Conservation (phyloP, 495 filamentous ascomycete species). For the Corynascus novoguineensis region DNA sequence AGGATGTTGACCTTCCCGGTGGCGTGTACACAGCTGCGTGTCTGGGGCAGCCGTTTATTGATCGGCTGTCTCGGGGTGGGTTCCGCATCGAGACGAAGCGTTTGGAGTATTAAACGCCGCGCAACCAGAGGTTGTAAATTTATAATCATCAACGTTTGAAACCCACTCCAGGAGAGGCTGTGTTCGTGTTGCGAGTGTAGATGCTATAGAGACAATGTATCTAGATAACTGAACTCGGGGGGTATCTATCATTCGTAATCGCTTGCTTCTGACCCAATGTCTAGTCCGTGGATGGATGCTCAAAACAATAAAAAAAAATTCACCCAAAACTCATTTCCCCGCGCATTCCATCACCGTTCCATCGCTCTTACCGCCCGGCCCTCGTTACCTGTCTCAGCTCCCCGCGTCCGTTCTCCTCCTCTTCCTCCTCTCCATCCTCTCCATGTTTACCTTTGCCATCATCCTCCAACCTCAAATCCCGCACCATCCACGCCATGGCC, state of each 20-base stretch:
- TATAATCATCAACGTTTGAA: too few species aligned
- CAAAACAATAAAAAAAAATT: not conserved
- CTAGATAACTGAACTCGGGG: not conserved
- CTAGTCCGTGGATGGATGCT: constrained; percentile 1
- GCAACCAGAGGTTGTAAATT: too few species aligned
- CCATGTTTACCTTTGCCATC: constrained; percentile 15
- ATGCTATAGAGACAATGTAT: too few species aligned
- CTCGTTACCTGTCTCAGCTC: not conserved
- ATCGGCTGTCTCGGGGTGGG: constrained; percentile 60
- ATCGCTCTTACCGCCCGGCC: not conserved
- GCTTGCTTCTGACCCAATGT: not conserved
- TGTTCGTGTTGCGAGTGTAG: too few species aligned
- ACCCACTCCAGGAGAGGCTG: too few species aligned
- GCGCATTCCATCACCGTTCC: not conserved
- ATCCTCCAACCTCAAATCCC: constrained; percentile 47
- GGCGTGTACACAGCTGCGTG: constrained; percentile 73
- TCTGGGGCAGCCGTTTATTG: constrained; percentile 69
- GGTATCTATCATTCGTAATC: constrained; percentile 1
- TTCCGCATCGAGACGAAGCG: constrained; percentile 55
- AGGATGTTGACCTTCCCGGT: constrained; percentile 56
- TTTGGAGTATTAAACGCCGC: constrained; percentile 17
- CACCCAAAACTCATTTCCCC: not conserved
- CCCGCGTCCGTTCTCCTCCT: not conserved
- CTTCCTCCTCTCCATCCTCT: not conserved
- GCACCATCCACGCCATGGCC: constrained; percentile 39